A percentile compares a stretch with the other conserved stretches of the same genome.
phyloP scores from a whole-genome alignment of 2,329 filamentous ascomycete genomes.

The Scytalidium lignicola region DNA sequence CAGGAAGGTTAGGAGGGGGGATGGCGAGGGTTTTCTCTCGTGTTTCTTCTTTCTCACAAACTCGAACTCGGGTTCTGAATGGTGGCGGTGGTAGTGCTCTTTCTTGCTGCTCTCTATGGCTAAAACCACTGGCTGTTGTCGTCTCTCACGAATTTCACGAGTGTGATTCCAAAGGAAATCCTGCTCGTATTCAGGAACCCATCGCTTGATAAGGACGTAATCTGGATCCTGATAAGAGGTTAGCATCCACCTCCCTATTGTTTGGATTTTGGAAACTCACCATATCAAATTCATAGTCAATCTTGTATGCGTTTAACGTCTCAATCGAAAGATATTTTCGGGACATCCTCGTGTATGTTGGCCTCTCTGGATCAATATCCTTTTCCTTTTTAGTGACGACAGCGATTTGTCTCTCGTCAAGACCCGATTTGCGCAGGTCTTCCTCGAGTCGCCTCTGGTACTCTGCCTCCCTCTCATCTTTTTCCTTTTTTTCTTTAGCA shows the following conservation, averaged over 20 bases:
- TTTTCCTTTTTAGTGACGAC: conserved; percentile 55
- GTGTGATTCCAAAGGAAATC: conserved; percentile 70
- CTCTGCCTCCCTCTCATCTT: conserved; percentile 27
- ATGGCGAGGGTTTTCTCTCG: conserved; percentile 23
- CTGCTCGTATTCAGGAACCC: conserved; percentile 67
- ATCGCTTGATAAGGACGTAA: conserved; percentile 68
- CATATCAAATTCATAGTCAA: conserved; percentile 53
- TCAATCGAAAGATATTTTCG: conserved; percentile 57
- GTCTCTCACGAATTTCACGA: conserved; percentile 39
- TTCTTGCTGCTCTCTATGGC: conserved; percentile 15
- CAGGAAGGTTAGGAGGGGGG: conserved; percentile 24
- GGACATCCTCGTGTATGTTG: conserved; percentile 61
- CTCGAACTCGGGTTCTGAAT: conserved; percentile 21
- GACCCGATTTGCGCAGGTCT: conserved; percentile 51
- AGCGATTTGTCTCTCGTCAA: conserved; percentile 53
- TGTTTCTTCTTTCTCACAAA: conserved; percentile 25
- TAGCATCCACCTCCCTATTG: conserved; percentile 25
- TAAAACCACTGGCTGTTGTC: conserved; percentile 14
- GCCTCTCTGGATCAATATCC: conserved; percentile 34
- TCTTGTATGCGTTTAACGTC: conserved; percentile 48
- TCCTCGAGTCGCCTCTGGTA: conserved; percentile 49
- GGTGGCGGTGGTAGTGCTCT: conserved; percentile 13
- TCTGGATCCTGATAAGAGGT: conserved; percentile 53
- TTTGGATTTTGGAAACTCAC: conserved; percentile 29
- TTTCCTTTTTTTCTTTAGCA: conserved; percentile 31